Evolutionary conservation across 75 land plant species (phyloP).

Genomic region (Cupressus sempervirens): DNA sequence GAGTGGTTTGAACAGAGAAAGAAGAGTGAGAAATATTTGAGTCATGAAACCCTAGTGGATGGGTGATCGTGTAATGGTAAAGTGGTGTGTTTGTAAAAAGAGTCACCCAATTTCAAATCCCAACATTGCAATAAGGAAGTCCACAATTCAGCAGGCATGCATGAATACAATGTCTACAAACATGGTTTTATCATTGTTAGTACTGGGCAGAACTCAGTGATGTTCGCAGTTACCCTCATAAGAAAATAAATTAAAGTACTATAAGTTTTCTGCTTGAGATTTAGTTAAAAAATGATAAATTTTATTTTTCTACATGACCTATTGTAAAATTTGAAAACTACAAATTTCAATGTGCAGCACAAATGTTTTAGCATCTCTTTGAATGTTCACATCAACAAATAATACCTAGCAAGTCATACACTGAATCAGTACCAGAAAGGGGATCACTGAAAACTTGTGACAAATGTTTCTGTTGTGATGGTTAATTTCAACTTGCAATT

Average conservation of each 20-base stretch:
- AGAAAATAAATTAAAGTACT: too few relatives aligned
- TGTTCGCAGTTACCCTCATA: too few relatives aligned
- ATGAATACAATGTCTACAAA: too few relatives aligned
- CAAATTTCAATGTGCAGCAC: neutral
- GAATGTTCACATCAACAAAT: neutral
- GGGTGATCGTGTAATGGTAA: too few relatives aligned
- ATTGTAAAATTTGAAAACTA: neutral
- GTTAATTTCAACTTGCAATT: neutral
- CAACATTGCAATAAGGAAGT: too few relatives aligned
- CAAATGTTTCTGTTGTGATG: neutral
- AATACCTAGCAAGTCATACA: neutral
- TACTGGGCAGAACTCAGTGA: too few relatives aligned
- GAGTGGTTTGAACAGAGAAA: neutral
- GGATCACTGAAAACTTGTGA: neutral
- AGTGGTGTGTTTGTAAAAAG: too few relatives aligned
- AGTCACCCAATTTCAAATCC: too few relatives aligned
- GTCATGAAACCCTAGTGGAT: too few relatives aligned
- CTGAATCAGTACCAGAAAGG: neutral
- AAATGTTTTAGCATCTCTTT: neutral
- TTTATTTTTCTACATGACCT: neutral
- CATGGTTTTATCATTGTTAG: too few relatives aligned
- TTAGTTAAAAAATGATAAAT: neutral
- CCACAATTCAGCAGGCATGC: too few relatives aligned
- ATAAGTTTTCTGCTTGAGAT: neutral
- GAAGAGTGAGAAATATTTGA: neutral